phyloP scores from a whole-genome alignment of 2,329 filamentous ascomycete species.

The Fusarium sp. region DNA sequence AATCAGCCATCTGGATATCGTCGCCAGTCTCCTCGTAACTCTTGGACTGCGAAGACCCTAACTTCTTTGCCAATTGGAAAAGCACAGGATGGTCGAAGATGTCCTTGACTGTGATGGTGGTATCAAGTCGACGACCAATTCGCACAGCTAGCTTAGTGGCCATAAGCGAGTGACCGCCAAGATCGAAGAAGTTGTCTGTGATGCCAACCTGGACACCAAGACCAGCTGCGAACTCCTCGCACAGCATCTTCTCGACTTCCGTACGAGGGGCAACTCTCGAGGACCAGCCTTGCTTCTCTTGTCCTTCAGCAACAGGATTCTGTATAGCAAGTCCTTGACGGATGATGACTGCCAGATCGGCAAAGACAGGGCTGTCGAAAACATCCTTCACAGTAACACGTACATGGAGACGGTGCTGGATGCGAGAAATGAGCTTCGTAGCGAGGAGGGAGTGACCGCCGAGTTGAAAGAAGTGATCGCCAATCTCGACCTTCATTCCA shows the following conservation, averaged over 20 bases:
- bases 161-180: slow-evolving; percentile 18
- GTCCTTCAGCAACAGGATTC: neutral
- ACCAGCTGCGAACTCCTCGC: neutral
- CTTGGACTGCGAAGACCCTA: neutral
- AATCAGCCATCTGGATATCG: neutral
- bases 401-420: slow-evolving; percentile 1
- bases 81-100: slow-evolving; percentile 14
- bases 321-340: neutral
- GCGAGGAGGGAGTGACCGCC: slow-evolving; percentile 20
- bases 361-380: slow-evolving; percentile 8
- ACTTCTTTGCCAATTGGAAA: slow-evolving; percentile 5
- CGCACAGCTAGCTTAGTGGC: slow-evolving; percentile 18
- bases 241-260: slow-evolving; percentile 5
- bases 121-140: slow-evolving; percentile 2
- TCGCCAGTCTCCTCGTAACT: neutral
- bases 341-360: slow-evolving; percentile 1
- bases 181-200: slow-evolving; percentile 23
- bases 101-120: slow-evolving; percentile 12
- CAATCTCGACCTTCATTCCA: slow-evolving; percentile 9
- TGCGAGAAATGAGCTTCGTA: slow-evolving; percentile 9
- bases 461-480: slow-evolving; percentile 19
- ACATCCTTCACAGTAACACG: slow-evolving; percentile 8
- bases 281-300: slow-evolving; percentile 13
- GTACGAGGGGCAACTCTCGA: slow-evolving; percentile 2
- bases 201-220: slow-evolving; percentile 14